phyloP scores from a whole-genome alignment of 306 rosid species.

The Ochetophila trinervis region DNA sequence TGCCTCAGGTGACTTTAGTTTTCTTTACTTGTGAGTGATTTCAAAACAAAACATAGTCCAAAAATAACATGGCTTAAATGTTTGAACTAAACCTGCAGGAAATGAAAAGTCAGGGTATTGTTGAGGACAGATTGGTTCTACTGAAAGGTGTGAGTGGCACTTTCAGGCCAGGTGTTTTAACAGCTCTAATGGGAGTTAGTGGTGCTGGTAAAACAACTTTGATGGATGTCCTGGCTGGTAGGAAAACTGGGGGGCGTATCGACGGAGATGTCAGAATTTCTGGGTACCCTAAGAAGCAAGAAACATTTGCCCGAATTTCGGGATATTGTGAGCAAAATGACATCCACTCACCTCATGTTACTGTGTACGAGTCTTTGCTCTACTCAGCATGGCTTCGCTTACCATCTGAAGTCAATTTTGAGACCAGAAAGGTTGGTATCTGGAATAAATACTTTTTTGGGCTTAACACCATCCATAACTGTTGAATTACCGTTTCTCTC shows the following conservation, averaged over 20 bases:
- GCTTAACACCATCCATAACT: neutral
- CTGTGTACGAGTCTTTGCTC: constrained; percentile 64
- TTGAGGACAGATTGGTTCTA: constrained; percentile 69
- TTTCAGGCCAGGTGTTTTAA: constrained; percentile 88
- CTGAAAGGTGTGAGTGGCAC: constrained; percentile 75
- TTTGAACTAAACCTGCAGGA: constrained; percentile 40
- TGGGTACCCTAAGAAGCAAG: constrained; percentile 83
- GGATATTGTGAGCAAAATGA: constrained; percentile 95
- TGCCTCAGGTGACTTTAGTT: constrained; percentile 52
- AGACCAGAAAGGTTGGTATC: constrained; percentile 47
- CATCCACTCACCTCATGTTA: constrained; percentile 78
- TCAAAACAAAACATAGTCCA: neutral
- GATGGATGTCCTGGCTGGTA: constrained; percentile 91
- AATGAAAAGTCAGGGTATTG: constrained; percentile 58
- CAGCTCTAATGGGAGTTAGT: constrained; percentile 92
- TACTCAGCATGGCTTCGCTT: constrained; percentile 83
- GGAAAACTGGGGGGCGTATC: constrained; percentile 86
- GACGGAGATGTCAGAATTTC: constrained; percentile 70
- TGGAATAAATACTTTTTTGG: neutral
- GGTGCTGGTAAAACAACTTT: constrained; percentile 98
- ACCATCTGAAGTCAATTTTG: constrained; percentile 40
- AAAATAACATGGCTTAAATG: neutral
- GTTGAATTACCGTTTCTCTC: no score
- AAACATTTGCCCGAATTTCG: constrained; percentile 83
- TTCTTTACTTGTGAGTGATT: neutral